Percentiles rank a stretch among this genome's conserved stretches.
phyloP scores from a whole-genome alignment of 2,329 filamentous ascomycete genomes.

The Cyphellophora attinorum region DNA sequence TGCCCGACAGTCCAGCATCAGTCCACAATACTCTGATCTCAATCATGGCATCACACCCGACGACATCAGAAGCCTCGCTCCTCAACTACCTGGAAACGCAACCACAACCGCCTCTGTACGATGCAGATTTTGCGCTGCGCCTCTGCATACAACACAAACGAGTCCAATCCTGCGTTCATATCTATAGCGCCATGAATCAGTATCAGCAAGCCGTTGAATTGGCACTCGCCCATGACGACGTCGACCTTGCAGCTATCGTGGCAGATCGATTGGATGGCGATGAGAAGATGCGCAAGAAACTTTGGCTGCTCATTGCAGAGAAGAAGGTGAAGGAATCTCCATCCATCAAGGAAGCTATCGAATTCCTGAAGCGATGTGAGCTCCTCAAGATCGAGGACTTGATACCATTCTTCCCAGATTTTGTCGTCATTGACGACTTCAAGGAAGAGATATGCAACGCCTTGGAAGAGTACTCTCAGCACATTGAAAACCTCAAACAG shows the following conservation, averaged over 20 bases:
- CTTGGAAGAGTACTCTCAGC: conserved; percentile 83
- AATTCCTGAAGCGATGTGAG: conserved; percentile 85
- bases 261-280: conserved; percentile 67
- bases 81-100: conserved; percentile 86
- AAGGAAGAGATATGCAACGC: conserved; percentile 95
- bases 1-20: conserved; percentile 67
- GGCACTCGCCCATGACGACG: conserved; percentile 77
- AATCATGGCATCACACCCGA: conserved; percentile 81
- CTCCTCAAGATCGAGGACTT: conserved; percentile 90
- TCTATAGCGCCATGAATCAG: conserved; percentile 93
- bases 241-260: conserved; percentile 81
- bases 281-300: conserved; percentile 72
- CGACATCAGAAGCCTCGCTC: conserved; percentile 73
- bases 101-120: conserved; percentile 75
- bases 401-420: conserved; percentile 97
- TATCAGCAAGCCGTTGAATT: conserved; percentile 79
- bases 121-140: conserved; percentile 90
- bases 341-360: conserved; percentile 86
- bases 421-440: conserved; percentile 97
- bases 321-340: conserved; percentile 78
- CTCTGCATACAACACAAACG: conserved; percentile 91
- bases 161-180: conserved; percentile 89
- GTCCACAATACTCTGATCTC: conserved; percentile 96
- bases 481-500: conserved; percentile 76
- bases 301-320: conserved; percentile 91